Conservation (phyloP, 2,329 filamentous ascomycete genomes). For the Ophiostoma populinum region DNA sequence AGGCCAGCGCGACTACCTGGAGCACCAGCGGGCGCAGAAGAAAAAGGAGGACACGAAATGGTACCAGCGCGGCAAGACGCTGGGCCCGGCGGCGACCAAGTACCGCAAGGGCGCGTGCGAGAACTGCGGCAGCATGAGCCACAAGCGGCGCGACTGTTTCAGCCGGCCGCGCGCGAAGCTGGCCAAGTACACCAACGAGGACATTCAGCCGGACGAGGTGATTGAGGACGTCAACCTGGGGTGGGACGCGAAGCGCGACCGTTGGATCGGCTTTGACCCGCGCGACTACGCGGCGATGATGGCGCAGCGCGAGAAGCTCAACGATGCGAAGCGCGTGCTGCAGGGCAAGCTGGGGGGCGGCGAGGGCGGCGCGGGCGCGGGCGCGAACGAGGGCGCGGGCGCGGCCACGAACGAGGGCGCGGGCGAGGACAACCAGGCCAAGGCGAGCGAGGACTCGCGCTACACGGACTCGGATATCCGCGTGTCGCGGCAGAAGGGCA, state of each 20-base stretch:
- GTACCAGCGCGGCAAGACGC: slow-evolving; percentile 80
- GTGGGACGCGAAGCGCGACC: slow-evolving; percentile 94
- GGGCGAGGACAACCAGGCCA: neutral
- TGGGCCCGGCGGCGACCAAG: slow-evolving; percentile 79
- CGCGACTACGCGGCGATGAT: slow-evolving; percentile 76
- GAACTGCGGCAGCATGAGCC: slow-evolving; percentile 94
- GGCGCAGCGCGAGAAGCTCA: slow-evolving; percentile 74
- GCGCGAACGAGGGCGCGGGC: slow-evolving; percentile 39
- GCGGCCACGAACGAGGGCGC: slow-evolving; percentile 20
- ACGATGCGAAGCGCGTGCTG: slow-evolving; percentile 46
- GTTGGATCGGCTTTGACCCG: slow-evolving; percentile 96
- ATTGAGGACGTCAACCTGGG: slow-evolving; percentile 73
- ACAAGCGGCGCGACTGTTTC: slow-evolving; percentile 88
- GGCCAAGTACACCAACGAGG: slow-evolving; percentile 78
- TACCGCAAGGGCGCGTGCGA: slow-evolving; percentile 97
- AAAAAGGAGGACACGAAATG: slow-evolving; percentile 64
- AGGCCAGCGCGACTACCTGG: slow-evolving; percentile 50
- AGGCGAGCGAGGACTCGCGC: slow-evolving; percentile 3
- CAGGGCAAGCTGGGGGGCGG: slow-evolving; percentile 39
- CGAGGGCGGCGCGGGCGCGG: slow-evolving; percentile 28
- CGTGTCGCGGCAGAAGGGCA: slow-evolving; percentile 76
- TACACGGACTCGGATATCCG: slow-evolving; percentile 97
- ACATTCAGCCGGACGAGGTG: slow-evolving; percentile 85
- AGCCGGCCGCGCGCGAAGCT: slow-evolving; percentile 76
- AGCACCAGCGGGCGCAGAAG: slow-evolving; percentile 81